Percentiles rank a stretch among this genome's conserved stretches.
phyloP scores from a whole-genome alignment of 768 basidiomycete genomes.

The Termitomyces sp. region DNA sequence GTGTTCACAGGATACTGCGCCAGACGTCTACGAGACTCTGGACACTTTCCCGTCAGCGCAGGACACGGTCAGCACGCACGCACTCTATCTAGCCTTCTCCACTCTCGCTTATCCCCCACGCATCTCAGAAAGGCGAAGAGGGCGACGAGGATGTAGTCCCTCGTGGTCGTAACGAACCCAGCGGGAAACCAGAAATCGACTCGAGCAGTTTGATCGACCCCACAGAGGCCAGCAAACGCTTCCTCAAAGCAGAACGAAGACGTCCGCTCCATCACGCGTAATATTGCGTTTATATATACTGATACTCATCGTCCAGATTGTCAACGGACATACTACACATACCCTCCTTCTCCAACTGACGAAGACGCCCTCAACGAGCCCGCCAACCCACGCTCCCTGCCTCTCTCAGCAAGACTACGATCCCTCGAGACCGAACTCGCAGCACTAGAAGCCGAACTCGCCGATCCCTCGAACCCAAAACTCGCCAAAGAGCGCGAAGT shows the following conservation, averaged over 20 bases:
- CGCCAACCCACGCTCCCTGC: conserved; percentile 27
- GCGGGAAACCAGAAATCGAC: conserved; percentile 65
- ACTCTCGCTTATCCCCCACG: conserved; percentile 4
- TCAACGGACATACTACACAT: conserved; percentile 55
- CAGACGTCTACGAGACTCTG: conserved; percentile 89
- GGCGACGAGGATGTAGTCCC: conserved; percentile 60
- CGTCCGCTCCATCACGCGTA: conserved; percentile 32
- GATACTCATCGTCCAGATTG: conserved; percentile 30
- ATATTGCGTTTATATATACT: not conserved
- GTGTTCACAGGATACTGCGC: conserved; percentile 71
- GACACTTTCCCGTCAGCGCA: conserved; percentile 59
- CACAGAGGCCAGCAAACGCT: conserved; percentile 65
- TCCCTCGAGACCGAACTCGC: conserved; percentile 72
- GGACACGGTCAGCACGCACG: conserved; percentile 36
- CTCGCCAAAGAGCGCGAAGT: conserved; percentile 54
- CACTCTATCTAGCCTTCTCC: conserved; percentile 4
- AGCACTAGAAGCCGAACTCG: conserved; percentile 77
- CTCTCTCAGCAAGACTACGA: conserved; percentile 56
- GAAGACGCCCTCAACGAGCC: conserved; percentile 35
- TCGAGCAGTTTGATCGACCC: conserved; percentile 54
- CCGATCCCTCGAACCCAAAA: conserved; percentile 72
- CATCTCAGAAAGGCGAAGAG: conserved; percentile 50
- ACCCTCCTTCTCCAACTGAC: conserved; percentile 62
- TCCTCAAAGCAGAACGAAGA: conserved; percentile 66
- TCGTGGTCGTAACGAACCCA: conserved; percentile 33